A percentile compares a stretch with the other conserved stretches of the same genome.
Conservation (phyloP, 345 rosid species). For the Populus alba region DNA sequence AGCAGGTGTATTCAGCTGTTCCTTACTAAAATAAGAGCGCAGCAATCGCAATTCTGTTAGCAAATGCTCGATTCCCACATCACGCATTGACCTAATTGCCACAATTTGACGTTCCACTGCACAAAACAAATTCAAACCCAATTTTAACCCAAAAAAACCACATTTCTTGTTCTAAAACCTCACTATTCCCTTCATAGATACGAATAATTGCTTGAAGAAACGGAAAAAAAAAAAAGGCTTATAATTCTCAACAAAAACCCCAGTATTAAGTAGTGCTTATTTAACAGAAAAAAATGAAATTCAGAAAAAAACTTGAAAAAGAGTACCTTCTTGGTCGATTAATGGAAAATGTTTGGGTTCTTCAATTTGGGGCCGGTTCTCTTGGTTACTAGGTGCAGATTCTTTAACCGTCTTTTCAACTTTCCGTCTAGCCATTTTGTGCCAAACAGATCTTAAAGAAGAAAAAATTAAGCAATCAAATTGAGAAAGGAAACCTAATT, state of each 20-base stretch:
- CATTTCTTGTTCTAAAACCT: neutral
- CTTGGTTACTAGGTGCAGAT: neutral
- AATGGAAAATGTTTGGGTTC: neutral
- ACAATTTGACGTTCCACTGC: conserved; percentile 64
- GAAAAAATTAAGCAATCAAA: neutral
- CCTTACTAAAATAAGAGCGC: conserved; percentile 49
- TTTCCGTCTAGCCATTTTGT: neutral
- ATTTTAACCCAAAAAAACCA: neutral
- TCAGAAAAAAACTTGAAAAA: neutral
- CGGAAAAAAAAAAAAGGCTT: conserved; percentile 31
- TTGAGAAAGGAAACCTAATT: neutral
- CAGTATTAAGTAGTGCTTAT: neutral
- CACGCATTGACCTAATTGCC: conserved; percentile 72
- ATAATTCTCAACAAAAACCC: conserved; percentile 29
- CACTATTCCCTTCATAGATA: neutral
- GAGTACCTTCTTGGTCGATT: neutral
- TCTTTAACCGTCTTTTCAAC: neutral
- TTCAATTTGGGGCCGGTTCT: neutral
- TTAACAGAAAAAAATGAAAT: neutral
- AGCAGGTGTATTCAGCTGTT: conserved; percentile 53
- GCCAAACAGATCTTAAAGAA: neutral
- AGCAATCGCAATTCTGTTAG: conserved; percentile 59
- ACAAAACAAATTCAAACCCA: neutral
- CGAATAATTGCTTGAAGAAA: conserved; percentile 23
- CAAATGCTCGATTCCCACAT: conserved; percentile 62